phyloP scores from a whole-genome alignment of 1,284 basidiomycete genomes.

The Athelia sp. region DNA sequence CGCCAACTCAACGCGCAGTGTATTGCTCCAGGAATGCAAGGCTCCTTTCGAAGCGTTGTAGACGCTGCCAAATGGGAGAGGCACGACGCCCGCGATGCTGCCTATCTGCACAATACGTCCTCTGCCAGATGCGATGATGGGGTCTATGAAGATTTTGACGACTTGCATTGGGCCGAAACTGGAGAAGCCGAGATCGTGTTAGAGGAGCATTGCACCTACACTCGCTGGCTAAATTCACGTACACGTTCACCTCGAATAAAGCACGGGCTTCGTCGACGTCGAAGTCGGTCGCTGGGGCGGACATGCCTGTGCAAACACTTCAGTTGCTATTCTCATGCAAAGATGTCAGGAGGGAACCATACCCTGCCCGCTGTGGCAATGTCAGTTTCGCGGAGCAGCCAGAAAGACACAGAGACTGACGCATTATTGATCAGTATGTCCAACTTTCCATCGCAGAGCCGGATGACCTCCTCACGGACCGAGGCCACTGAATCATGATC shows the following conservation, averaged over 20 bases:
- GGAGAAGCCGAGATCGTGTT: too few species aligned
- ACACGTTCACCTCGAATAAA: constrained; percentile 20
- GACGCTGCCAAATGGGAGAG: constrained; percentile 18
- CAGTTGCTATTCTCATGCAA: not conserved
- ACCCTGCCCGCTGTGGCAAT: constrained; percentile 3
- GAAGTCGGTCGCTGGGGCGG: constrained; percentile 13
- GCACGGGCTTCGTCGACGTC: constrained; percentile 11
- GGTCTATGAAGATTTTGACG: constrained; percentile 23
- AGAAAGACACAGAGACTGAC: constrained; percentile 12
- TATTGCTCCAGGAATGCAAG: constrained; percentile 19
- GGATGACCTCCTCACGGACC: constrained; percentile 13
- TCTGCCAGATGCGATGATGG: constrained; percentile 21
- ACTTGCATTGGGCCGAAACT: constrained; percentile 19
- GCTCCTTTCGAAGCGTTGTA: constrained; percentile 27
- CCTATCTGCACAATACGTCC: constrained; percentile 23
- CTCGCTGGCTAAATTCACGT: too few species aligned
- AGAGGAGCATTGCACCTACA: too few species aligned
- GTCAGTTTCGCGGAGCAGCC: not conserved
- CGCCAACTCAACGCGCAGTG: constrained; percentile 23
- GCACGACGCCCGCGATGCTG: constrained; percentile 20
- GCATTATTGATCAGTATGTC: constrained; percentile 29
- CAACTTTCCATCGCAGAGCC: constrained; percentile 21
- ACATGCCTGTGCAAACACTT: constrained; percentile 7
- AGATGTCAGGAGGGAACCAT: not conserved
- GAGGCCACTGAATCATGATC: constrained; percentile 14